Base-by-base conservation (phyloP, 345 rosid species). In the Sisymbrium irio region DNA sequence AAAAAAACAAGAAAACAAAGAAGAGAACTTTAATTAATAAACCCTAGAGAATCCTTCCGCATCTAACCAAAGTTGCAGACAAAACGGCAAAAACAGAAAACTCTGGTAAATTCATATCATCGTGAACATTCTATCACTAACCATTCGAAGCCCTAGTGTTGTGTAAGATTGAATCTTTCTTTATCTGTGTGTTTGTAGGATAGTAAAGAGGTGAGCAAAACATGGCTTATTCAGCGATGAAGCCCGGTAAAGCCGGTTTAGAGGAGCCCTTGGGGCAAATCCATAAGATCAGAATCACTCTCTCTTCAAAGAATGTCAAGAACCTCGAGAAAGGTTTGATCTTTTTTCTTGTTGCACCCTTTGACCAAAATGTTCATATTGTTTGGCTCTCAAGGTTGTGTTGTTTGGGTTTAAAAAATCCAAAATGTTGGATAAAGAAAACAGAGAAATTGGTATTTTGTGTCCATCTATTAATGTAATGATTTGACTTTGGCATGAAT, bases 231-330 rank as follows among this genome's bases (percentile, higher is more conserved):
- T 69, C 77, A 67, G 78, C 84, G 17, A 82, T 80, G 78, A 84
- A 84, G 62, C 85, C 80, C 0, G 51, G 76, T 0, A 89, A 89
- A 69, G 77, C 87, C 2, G 96, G 92, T 30, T 77, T 87, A 55
- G 96, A 87, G 65, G 96, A 87, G 9, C 22, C 89, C 0, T 81
- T 82, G 20, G 92, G 82, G 78, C 87, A 84, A 76, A 81, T 86
- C 71, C 92, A 89, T 62, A 87, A 86, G 83, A 89, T 89, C 72
- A 82, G 92, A 22, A 89, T 89, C 83, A 87, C 92, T 25, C 90
- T 89, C 7, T 87, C 90, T 61, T 89, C 96, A 13, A 89, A 86
- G 72, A 84, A 83, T 59, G 96, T 89, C 12, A 87, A 87, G 73
- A 89, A 89, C 59, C 84, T 89, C 3, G 92, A 89, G 75, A 89